Base-by-base conservation (phyloP, 1,139 yeast species). In the Hanseniaspora sp. region DNA sequence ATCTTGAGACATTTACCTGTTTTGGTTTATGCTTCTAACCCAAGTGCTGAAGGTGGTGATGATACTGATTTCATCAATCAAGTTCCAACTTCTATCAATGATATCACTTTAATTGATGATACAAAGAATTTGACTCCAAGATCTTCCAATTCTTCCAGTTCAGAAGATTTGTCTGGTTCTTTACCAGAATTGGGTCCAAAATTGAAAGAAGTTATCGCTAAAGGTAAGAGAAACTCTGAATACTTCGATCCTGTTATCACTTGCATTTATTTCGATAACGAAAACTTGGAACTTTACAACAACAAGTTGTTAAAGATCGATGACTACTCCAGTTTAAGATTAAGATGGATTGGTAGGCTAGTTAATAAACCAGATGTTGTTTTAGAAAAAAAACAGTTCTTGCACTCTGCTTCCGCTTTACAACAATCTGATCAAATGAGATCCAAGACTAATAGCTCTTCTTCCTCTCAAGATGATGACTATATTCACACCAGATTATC, bases 1-100 rank as follows among this genome's bases (percentile, higher is more conserved):
- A 86, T 92, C 60, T 77, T 92, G 65, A 83, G 97, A 67, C 95
- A 88, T 64, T 77, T 92, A 61, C 98, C 98, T 0, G 95, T 90
- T 5, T 75, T 92, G 59, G 85, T 92, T 49, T 92, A 87, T 67
- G 80, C 79, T 59, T 69, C 71, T 46, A 66, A 64, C 30, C 70
- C 64, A 38, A 58, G 61, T 18, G 68, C 45, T 33, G 51, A 38
- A 31, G 45, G 12, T 34, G 71, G 65, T 29, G 65, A 64, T 31
- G 69, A 65, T 33, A 58, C 57, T 35, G 17, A 37, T 13, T 42
- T 37, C 18, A 40, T 39, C 5, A 39, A 33, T 18, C 48, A 44
- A 39, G 41, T 51, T 15, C 54, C 54, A 13, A 44, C 48, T 15
- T 28, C 48, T 7, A 38, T 51, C 23, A 51, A 51, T 28, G 54